These are phyloP conservation scores for Fraxinus excelsior DNA, from an alignment of 257 asterid genomes.

Conservation along the genomic window DNA sequence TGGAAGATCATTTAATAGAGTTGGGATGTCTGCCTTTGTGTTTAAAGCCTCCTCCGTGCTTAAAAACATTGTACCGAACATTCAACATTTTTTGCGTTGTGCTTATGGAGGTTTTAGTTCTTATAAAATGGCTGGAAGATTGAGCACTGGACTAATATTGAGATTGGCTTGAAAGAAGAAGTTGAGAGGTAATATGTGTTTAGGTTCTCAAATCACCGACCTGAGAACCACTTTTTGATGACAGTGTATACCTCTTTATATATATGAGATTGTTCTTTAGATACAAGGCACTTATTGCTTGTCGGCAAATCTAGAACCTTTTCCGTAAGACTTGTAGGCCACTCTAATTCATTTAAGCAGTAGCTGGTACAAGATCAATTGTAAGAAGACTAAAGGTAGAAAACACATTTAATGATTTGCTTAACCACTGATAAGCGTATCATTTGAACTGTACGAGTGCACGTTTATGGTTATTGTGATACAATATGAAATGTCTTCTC, in stretches of 20 bases:
- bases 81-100: not conserved
- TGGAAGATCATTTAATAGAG: no score
- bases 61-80: not conserved
- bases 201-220: not conserved
- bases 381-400: not conserved
- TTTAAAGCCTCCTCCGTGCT: not conserved
- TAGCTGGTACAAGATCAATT: conserved; percentile 4
- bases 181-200: not conserved
- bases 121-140: not conserved
- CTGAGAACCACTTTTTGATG: not conserved
- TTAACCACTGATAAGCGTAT: not conserved
- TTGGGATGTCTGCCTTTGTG: no score
- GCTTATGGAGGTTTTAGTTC: not conserved
- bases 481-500: conserved; percentile 12
- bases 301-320: not conserved
- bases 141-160: not conserved
- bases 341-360: not conserved
- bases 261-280: no score
- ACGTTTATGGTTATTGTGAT: not conserved
- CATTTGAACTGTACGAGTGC: not conserved
- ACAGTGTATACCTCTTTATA: no score
- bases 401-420: not conserved
- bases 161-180: not conserved
- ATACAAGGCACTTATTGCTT: not conserved
- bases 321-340: not conserved